These are phyloP conservation scores for Kappamyces sp. DNA, from an alignment of 192 early-diverging fungal species.

Conservation along the genomic window DNA sequence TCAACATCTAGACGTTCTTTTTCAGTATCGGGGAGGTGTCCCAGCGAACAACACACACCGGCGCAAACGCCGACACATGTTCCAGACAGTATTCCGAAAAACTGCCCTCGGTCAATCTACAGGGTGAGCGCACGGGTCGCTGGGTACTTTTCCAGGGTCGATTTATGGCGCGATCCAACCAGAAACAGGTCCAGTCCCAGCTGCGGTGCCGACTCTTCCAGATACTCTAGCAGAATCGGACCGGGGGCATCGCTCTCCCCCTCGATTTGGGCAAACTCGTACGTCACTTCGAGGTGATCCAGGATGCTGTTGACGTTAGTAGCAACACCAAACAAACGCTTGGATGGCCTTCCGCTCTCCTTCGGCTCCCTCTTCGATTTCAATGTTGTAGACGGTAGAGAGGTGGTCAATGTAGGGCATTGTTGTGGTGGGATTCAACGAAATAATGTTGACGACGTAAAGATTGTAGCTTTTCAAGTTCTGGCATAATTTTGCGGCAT, in stretches of 20 bases:
- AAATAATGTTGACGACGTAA: constrained; percentile 1
- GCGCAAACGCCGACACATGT: neutral
- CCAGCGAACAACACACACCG: neutral
- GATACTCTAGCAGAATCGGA: neutral
- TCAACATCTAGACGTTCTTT: no score
- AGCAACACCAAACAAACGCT: neutral
- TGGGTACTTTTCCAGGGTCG: constrained; percentile 9
- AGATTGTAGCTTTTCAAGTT: constrained; percentile 13
- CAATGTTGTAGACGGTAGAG: constrained; percentile 9
- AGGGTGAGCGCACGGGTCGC: neutral
- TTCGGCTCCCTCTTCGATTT: constrained; percentile 13
- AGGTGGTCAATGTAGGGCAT: constrained; percentile 8
- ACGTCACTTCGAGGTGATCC: neutral
- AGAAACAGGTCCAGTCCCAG: constrained; percentile 7
- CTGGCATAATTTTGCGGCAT: constrained; percentile 10
- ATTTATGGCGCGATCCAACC: neutral
- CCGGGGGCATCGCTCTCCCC: constrained; percentile 4
- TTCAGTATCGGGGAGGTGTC: no score
- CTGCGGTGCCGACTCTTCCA: constrained; percentile 1
- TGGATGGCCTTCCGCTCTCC: constrained; percentile 1
- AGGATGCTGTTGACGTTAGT: neutral
- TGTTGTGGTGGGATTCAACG: constrained; percentile 6
- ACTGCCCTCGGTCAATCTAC: neutral
- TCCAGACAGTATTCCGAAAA: neutral
- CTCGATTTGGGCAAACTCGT: constrained; percentile 15